These are phyloP conservation scores for Kingdonia uniflora DNA, from an alignment of 164 flowering plant species.

Conservation along the genomic window DNA sequence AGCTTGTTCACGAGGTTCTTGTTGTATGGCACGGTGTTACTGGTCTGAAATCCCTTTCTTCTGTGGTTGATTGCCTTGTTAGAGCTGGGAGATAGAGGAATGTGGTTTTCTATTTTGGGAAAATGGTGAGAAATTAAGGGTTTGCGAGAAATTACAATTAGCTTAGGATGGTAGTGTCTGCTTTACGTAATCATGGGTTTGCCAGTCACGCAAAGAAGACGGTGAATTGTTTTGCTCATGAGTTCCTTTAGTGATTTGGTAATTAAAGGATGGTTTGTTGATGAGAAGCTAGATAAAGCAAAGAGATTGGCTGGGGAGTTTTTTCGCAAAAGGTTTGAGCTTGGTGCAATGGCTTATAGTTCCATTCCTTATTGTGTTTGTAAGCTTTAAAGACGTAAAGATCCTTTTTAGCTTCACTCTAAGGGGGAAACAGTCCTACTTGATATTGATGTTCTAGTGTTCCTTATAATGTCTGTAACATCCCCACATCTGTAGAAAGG, in stretches of 20 bases:
- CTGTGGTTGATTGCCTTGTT: conserved; percentile 45
- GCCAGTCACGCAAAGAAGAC: conserved; percentile 76
- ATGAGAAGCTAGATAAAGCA: conserved; percentile 79
- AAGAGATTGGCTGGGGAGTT: conserved; percentile 69
- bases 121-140: conserved; percentile 70
- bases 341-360: conserved; percentile 58
- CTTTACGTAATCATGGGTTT: conserved; percentile 57
- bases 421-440: conserved; percentile 65
- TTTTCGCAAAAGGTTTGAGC: conserved; percentile 81
- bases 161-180: conserved; percentile 42
- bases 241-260: conserved; percentile 75
- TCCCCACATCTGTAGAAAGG: no score
- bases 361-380: conserved; percentile 83
- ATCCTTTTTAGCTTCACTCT: conserved; percentile 51
- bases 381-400: conserved; percentile 71
- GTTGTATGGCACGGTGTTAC: conserved; percentile 22
- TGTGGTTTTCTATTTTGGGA: conserved; percentile 53
- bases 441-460: conserved; percentile 82
- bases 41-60: conserved; percentile 35
- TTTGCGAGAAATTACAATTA: conserved; percentile 38
- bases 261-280: conserved; percentile 83
- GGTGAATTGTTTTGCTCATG: conserved; percentile 62
- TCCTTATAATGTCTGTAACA: conserved; percentile 67
- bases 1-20: conserved; percentile 50
- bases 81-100: conserved; percentile 68